Base-by-base conservation (phyloP, 139 green algal species). In the Astrephomene gubernaculifera region DNA sequence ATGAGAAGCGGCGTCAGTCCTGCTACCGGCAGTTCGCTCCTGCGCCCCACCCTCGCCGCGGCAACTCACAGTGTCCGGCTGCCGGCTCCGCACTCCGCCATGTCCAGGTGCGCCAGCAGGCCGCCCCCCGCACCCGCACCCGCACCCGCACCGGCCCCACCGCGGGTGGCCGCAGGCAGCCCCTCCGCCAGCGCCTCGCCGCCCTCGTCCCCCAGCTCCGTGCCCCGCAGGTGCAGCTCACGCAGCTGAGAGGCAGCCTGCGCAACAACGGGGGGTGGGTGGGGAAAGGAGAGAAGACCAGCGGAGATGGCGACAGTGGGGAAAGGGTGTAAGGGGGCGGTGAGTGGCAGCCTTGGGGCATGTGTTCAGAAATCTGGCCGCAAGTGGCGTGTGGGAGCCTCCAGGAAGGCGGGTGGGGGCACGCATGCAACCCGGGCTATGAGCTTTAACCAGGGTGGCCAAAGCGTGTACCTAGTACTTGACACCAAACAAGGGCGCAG, bases 121-220 rank as follows among this genome's bases (percentile, higher is more conserved):
- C 36, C 8, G 38, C 39, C 21, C 27, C 38, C 39, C 19, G 27
- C 33, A 39, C 68, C 27, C 17, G 17, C 31, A 5, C 22, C 61
- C 61, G 29, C 61, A 4, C 9, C 61, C 41, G 65, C 31, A 27
- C 17, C 29, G 25, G 27, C 27, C 25, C 49, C 8, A 27, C 27
- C 19, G 22, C 49, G 27, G 17, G 49, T n/a, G 25, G 38, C 22
- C 1, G 68, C 4, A 0, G 27, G 38, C 27, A 87, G n/a, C 0
- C 52, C 70, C 2, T 17, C 38, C 31, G 69, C 82, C 24, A 87
- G 39, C 38, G 25, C 82, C 69, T 57, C 54, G 6, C 73, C 82
- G 39, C 82, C 82, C 36, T 41, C 33, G 29, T 87, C 82, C 27
- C 53, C 70, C n/a, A 87, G 82, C 19, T 69, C 69, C 35, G 68